Conservation (phyloP, 2,329 filamentous ascomycete species). For the Ophiocordyceps sinensis region DNA sequence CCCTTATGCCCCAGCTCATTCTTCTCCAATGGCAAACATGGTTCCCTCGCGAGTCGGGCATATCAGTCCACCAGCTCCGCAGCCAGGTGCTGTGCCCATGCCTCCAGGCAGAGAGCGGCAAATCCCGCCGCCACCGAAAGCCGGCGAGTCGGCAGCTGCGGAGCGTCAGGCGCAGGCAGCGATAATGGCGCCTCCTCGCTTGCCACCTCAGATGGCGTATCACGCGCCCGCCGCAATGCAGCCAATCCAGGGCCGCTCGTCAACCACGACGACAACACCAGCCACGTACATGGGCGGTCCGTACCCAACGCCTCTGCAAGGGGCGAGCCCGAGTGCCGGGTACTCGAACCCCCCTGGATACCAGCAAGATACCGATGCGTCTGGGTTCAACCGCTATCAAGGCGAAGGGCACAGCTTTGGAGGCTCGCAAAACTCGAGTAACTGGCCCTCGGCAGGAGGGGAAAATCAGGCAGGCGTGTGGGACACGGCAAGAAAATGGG, state of each 20-base stretch:
- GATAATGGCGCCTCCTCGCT: slow-evolving; percentile 15
- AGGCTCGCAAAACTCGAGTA: slow-evolving; percentile 10
- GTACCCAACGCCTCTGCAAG: slow-evolving; percentile 12
- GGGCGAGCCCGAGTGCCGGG: slow-evolving; percentile 11
- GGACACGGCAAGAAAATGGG: slow-evolving; percentile 43
- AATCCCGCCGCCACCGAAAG: slow-evolving; percentile 37
- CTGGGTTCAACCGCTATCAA: slow-evolving; percentile 35
- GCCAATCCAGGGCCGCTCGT: slow-evolving; percentile 29
- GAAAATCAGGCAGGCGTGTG: slow-evolving; percentile 32
- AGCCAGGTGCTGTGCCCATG: slow-evolving; percentile 40
- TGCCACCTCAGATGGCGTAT: slow-evolving; percentile 33
- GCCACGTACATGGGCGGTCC: slow-evolving; percentile 10
- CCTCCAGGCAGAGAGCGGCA: slow-evolving; percentile 16
- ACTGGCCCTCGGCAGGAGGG: slow-evolving; percentile 9
- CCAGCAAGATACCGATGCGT: slow-evolving; percentile 38
- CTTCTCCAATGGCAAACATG: slow-evolving; percentile 19
- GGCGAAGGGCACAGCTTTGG: slow-evolving; percentile 23
- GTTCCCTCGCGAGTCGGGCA: slow-evolving; percentile 1
- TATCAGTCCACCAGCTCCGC: slow-evolving; percentile 35
- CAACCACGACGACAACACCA: slow-evolving; percentile 22
- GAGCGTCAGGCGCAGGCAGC: slow-evolving; percentile 12
- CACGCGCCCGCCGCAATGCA: slow-evolving; percentile 28
- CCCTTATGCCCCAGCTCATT: slow-evolving; percentile 24
- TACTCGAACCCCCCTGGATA: slow-evolving; percentile 39
- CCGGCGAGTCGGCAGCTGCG: slow-evolving; percentile 23